These are phyloP conservation scores for Euphorbia celastroides DNA, from an alignment of 441 rosid species.

Conservation along the genomic window DNA sequence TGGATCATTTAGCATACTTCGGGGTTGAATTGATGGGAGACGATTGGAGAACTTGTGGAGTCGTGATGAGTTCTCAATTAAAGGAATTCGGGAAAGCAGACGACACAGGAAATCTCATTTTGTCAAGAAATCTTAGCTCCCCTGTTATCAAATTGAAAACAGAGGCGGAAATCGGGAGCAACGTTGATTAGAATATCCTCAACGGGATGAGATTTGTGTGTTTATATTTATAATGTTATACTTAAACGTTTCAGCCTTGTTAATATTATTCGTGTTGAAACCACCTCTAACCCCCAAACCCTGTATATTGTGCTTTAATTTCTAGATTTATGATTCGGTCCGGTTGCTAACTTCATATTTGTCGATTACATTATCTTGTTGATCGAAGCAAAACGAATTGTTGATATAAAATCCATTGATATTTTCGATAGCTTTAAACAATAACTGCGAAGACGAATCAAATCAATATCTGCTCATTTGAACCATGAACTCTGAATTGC, in stretches of 20 bases:
- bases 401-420: too few relatives aligned
- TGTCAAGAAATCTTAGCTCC: conserved; percentile 39
- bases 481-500: too few relatives aligned
- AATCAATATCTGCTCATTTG: too few relatives aligned
- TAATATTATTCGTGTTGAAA: background rate
- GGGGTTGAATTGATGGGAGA: conserved; percentile 59
- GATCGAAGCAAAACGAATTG: too few relatives aligned
- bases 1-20: conserved; percentile 72
- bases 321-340: background rate
- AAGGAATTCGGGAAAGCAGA: conserved; percentile 43
- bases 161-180: conserved; percentile 14
- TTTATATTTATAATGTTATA: conserved; percentile 12
- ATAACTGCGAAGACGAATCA: too few relatives aligned
- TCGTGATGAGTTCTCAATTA: conserved; percentile 52
- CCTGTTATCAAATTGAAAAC: conserved; percentile 32
- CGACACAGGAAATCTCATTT: conserved; percentile 51
- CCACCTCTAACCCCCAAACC: background rate
- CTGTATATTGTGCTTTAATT: background rate
- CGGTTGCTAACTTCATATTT: too few relatives aligned
- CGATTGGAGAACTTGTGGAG: conserved; percentile 57
- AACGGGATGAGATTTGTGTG: conserved; percentile 20
- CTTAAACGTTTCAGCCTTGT: background rate
- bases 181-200: conserved; percentile 13
- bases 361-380: too few relatives aligned
- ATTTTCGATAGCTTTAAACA: too few relatives aligned